phyloP scores from a whole-genome alignment of 768 basidiomycete species.

The Pisolithus marmoratus region DNA sequence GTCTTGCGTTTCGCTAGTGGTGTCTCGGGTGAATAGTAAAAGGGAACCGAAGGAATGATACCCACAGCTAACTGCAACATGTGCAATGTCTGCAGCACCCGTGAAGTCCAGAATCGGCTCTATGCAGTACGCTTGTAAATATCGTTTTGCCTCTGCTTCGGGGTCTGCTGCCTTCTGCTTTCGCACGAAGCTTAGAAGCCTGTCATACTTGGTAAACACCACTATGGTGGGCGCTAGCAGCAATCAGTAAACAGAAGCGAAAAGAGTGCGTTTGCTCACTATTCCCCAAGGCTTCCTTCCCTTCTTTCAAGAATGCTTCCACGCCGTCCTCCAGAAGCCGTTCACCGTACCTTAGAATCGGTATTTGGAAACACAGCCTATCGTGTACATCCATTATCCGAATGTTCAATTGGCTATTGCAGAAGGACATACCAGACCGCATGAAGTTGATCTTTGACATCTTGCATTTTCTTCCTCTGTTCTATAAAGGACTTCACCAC shows the following conservation, averaged over 20 bases:
- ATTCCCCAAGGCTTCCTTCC: background rate
- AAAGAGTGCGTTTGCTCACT: background rate
- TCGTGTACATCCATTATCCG: background rate
- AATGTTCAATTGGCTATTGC: background rate
- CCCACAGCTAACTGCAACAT: background rate
- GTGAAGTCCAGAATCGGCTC: background rate
- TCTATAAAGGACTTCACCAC: slow-evolving; percentile 8
- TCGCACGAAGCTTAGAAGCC: background rate
- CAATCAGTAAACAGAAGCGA: background rate
- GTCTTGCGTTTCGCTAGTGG: background rate
- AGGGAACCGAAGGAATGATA: background rate
- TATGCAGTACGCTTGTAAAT: background rate
- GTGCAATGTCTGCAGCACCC: background rate
- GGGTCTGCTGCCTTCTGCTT: background rate
- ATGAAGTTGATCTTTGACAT: slow-evolving; percentile 8
- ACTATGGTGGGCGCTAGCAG: slow-evolving; percentile 1
- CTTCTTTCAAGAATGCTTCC: background rate
- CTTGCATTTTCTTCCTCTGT: background rate
- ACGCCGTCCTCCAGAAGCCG: slow-evolving; percentile 4
- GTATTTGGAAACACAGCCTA: slow-evolving; percentile 1
- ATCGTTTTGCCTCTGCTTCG: background rate
- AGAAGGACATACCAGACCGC: slow-evolving; percentile 10
- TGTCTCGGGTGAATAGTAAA: background rate
- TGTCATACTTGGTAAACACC: slow-evolving; percentile 4
- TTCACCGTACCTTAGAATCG: background rate